These are phyloP conservation scores for Tricladium varicosporioides DNA, from an alignment of 2,329 filamentous ascomycete species.

Conservation along the genomic window DNA sequence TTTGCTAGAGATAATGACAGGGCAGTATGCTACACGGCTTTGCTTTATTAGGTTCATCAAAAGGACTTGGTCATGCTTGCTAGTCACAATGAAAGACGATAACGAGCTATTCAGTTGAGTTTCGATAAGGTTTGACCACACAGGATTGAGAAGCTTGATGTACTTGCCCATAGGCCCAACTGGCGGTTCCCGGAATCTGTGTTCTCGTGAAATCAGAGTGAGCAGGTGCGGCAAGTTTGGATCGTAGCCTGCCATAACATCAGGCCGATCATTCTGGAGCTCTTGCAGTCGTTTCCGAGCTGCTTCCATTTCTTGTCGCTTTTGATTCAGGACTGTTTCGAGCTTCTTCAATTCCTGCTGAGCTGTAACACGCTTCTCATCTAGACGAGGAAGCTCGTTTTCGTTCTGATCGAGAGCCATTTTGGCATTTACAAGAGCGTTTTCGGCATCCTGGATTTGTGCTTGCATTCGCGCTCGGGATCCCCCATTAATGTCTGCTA, in stretches of 20 bases:
- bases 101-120: slow-evolving; percentile 68
- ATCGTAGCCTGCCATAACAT: slow-evolving; percentile 64
- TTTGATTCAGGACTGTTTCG: slow-evolving; percentile 37
- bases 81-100: slow-evolving; percentile 78
- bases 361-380: slow-evolving; percentile 35
- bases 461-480: slow-evolving; percentile 60
- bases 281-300: slow-evolving; percentile 49
- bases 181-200: slow-evolving; percentile 66
- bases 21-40: slow-evolving; percentile 45
- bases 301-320: slow-evolving; percentile 52
- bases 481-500: slow-evolving; percentile 69
- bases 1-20: slow-evolving; percentile 63
- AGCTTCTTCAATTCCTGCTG: slow-evolving; percentile 35
- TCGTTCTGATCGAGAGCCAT: slow-evolving; percentile 41
- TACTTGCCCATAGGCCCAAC: slow-evolving; percentile 82
- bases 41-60: slow-evolving; percentile 65
- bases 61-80: slow-evolving; percentile 69
- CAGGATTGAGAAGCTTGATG: slow-evolving; percentile 71
- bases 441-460: slow-evolving; percentile 58
- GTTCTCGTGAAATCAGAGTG: slow-evolving; percentile 66
- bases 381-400: slow-evolving; percentile 36
- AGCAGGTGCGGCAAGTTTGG: slow-evolving; percentile 62
- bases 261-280: slow-evolving; percentile 56
- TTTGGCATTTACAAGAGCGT: slow-evolving; percentile 45
- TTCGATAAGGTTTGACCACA: slow-evolving; percentile 84